These are phyloP conservation scores for Aspergillus luchuensis DNA, from an alignment of 2,329 filamentous ascomycete genomes.

Conservation along the genomic window DNA sequence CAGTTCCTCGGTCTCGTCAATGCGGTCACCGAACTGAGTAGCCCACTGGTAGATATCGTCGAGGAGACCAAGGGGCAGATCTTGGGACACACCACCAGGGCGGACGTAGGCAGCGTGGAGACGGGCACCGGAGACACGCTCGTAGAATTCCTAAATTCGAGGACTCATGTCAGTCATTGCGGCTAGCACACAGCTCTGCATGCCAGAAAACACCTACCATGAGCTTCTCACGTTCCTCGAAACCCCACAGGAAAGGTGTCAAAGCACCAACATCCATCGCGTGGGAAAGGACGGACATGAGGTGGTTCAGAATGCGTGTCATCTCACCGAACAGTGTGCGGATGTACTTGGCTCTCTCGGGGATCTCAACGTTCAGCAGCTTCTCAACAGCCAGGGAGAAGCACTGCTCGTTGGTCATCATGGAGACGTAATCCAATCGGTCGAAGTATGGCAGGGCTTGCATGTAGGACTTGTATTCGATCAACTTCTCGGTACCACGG, in stretches of 20 bases:
- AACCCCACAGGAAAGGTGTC: slow-evolving; percentile 98
- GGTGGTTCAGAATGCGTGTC: slow-evolving; percentile 90
- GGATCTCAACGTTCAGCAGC: slow-evolving; percentile 93
- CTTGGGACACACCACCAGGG: slow-evolving; percentile 93
- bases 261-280: slow-evolving; percentile 98
- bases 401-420: slow-evolving; percentile 99
- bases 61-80: slow-evolving; percentile 87
- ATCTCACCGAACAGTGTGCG: slow-evolving; percentile 94
- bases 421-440: slow-evolving; percentile 96
- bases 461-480: slow-evolving; percentile 99
- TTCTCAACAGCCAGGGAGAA: slow-evolving; percentile 96
- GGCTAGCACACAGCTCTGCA: background rate
- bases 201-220: slow-evolving; percentile 68
- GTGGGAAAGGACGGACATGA: slow-evolving; percentile 96
- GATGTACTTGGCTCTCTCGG: slow-evolving; percentile 94
- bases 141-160: slow-evolving; percentile 85
- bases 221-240: slow-evolving; percentile 98
- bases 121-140: slow-evolving; percentile 96
- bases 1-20: slow-evolving; percentile 98
- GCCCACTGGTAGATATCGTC: slow-evolving; percentile 99
- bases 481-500: slow-evolving; percentile 97
- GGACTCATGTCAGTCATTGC: slow-evolving; percentile 1
- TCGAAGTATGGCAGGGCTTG: slow-evolving; percentile 99
- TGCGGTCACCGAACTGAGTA: slow-evolving; percentile 96
- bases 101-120: slow-evolving; percentile 96